A percentile compares a stretch with the other conserved stretches of the same genome.
phyloP scores from a whole-genome alignment of 805 yeast species.

The Maudiozyma pseudohumilis region DNA sequence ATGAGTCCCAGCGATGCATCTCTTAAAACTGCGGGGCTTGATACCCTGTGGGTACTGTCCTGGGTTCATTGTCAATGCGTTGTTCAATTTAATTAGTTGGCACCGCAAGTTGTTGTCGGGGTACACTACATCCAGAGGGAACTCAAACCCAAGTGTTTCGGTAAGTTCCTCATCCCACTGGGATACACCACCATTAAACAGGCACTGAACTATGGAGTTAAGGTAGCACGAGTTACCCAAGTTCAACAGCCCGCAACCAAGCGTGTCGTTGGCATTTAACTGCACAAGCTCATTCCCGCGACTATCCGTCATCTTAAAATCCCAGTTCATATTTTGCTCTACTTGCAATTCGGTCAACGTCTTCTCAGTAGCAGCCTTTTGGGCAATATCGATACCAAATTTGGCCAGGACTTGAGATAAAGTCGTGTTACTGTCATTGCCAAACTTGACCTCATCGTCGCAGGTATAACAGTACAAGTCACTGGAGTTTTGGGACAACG shows the following conservation, averaged over 20 bases:
- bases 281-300: conserved; percentile 57
- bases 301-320: conserved; percentile 67
- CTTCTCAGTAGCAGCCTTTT: conserved; percentile 67
- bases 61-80: conserved; percentile 49
- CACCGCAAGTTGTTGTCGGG: conserved; percentile 61
- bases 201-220: conserved; percentile 67
- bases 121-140: conserved; percentile 33
- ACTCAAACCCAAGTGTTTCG: conserved; percentile 20
- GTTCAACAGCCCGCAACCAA: conserved; percentile 79
- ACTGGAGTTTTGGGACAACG: conserved; percentile 59
- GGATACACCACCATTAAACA: conserved; percentile 37
- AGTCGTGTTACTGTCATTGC: conserved; percentile 32
- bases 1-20: conserved; percentile 66
- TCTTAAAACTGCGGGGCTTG: conserved; percentile 66
- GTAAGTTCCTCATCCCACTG: conserved; percentile 28
- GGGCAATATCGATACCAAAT: conserved; percentile 57
- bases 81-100: conserved; percentile 69
- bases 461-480: conserved; percentile 86
- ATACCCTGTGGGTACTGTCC: conserved; percentile 63
- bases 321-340: conserved; percentile 91
- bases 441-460: conserved; percentile 79
- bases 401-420: conserved; percentile 33
- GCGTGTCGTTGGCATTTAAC: conserved; percentile 29
- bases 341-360: conserved; percentile 79
- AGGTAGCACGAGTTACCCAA: conserved; percentile 90